Base-by-base conservation (phyloP, 164 flowering plant genomes). In the Nymphaea thermarum region DNA sequence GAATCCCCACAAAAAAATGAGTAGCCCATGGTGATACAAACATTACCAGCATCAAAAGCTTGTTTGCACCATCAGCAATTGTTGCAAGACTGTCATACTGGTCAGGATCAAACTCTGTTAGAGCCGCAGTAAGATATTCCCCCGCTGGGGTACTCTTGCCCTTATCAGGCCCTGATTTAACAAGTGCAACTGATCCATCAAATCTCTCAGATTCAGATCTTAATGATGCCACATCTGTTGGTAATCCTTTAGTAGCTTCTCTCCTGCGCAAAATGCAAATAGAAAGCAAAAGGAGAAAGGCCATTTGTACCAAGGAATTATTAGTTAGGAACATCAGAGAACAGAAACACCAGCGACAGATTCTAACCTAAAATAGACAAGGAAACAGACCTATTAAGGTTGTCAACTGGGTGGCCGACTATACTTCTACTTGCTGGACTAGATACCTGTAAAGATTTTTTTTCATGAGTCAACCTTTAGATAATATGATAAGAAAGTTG, bases 31-130 rank as follows among this genome's bases (percentile, higher is more conserved):
- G 12, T 55, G 12, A 55, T 55, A 55, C 2, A 55, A 16, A 16
- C 60, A 55, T 55, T 55, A 95, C 99, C 96, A 92, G 83, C 99
- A 95, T 95, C 78, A 95, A 80, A 66, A 95, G 96, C 80, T 95
- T 95, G 81, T 95, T 95, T 73, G 97, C 98, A 63, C 99, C 99
- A 84, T 95, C 99, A 44, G 99, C 87, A 74, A 95, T 81, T 43
- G 97, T 87, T 66, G 99, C 99, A 76, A 85, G 87, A 71, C 97
- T 79, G 66, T 92, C 98, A 78, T 83, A 85, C 62, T 88, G 98
- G 4, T 92, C 99, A 57, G 96, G 96, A 81, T 92, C 96, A 76
- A 95, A 95, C 61, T 88, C 99, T 80, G 84, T 89, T 63, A 92
- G 71, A 5, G 99, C 96, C 67, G 99, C 77, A 63, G 99, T 91